Percentiles rank a stretch among this genome's conserved stretches.
Evolutionary conservation across 306 rosid genomes (phyloP).

Genomic region (Vigna hirtella): DNA sequence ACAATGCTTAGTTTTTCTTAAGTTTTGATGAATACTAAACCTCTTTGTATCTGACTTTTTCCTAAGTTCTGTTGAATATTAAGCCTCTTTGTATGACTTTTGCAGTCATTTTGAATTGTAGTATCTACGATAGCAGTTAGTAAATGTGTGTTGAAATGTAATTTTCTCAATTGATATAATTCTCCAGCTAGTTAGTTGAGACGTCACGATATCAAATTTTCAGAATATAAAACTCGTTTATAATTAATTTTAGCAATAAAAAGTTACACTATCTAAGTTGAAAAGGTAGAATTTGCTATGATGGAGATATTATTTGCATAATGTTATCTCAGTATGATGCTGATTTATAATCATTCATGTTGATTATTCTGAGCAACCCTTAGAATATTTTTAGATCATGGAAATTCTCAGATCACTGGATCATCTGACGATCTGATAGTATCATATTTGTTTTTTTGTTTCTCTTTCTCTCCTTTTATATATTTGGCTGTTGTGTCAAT

Average conservation of each 20-base stretch:
- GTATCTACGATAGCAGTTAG: neutral
- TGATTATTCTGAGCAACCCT: neutral
- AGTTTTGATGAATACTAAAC: neutral
- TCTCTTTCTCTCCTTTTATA: too few relatives aligned
- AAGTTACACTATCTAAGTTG: neutral
- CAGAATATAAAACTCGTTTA: neutral
- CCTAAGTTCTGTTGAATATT: neutral
- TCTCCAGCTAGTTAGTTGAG: conserved; percentile 11
- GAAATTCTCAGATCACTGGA: too few relatives aligned
- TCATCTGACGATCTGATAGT: too few relatives aligned
- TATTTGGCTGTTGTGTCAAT: too few relatives aligned
- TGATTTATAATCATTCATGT: neutral
- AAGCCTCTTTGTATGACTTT: neutral
- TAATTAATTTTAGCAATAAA: conserved; percentile 23
- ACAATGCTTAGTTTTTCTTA: neutral
- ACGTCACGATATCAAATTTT: conserved; percentile 28
- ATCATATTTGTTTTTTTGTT: too few relatives aligned
- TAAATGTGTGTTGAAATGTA: neutral
- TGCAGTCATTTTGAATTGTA: neutral
- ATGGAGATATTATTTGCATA: neutral
- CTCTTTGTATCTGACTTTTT: neutral
- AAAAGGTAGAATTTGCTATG: too few relatives aligned
- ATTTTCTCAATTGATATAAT: neutral
- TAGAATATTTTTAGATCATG: too few relatives aligned
- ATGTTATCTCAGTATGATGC: neutral